Base-by-base conservation (phyloP, 164 flowering plant genomes). In the Liquidambar formosana region DNA sequence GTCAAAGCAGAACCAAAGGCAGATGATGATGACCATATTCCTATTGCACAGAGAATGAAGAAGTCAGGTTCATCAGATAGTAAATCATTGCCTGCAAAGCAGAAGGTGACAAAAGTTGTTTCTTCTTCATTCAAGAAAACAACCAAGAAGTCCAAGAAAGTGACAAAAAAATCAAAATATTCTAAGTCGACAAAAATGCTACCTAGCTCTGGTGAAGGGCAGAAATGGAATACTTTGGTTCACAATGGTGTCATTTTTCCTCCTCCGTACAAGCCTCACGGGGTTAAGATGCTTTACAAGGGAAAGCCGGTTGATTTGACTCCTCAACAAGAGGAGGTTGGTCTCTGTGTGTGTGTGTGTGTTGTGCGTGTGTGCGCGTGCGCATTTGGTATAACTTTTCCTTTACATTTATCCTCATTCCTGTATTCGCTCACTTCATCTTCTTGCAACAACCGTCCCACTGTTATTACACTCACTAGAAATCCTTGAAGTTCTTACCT, bases 161-260 rank as follows among this genome's bases (percentile, higher is more conserved):
- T 68, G n/a, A 48, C 56, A 27, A 85, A 86, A 56, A 80, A 73
- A 26, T 83, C 92, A 22, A 76, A 85, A 47, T 90, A 88, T 64
- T 79, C 90, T 0, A 86, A 84, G 77, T 91, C 96, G 1, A 83
- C 91, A 52, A 91, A 85, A 68, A 65, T 80, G 61, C 78, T 73
- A 16, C 98, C 99, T 23, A 68, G 84, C 67, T 88, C 98, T 67
- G 94, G 97, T 62, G 98, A 87, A 70, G 98, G 95, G 64, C 92
- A 96, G 80, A 96, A 89, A 74, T 96, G 99, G 99, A 86, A 88
- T 62, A 90, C 94, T 28, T 82, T 96, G 83, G 90, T 73, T 71
- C 99, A 96, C 79, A 93, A 72, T 78, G 99, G 99, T 78, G 98
- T 96, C 38, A 96, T 96, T 66, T 93, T 96, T 66, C 98, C 99